phyloP scores from a whole-genome alignment of 208 protist species.

The Phytomonas francai region DNA sequence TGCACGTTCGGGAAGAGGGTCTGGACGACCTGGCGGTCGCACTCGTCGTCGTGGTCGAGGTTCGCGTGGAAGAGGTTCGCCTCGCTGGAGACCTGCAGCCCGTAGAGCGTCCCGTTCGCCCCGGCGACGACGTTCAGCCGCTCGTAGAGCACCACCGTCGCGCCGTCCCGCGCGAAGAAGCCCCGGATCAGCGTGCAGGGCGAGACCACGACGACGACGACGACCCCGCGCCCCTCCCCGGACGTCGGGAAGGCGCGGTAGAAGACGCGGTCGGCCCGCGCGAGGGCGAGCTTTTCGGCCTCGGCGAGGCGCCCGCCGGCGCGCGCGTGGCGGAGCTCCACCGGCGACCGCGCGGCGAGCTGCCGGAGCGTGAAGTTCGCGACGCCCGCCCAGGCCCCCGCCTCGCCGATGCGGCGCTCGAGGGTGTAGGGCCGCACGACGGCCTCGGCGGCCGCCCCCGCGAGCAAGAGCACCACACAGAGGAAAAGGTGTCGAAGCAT shows the following conservation, averaged over 20 bases:
- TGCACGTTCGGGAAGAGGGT: constrained; percentile 74
- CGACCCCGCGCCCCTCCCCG: neutral
- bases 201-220: constrained; percentile 42
- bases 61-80: constrained; percentile 87
- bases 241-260: constrained; percentile 48
- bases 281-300: constrained; percentile 34
- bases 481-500: neutral
- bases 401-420: constrained; percentile 49
- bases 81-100: constrained; percentile 65
- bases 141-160: constrained; percentile 67
- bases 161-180: constrained; percentile 72
- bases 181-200: constrained; percentile 80
- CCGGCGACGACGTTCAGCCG: constrained; percentile 50
- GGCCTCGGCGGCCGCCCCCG: constrained; percentile 15
- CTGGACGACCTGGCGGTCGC: constrained; percentile 68
- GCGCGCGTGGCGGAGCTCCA: constrained; percentile 8
- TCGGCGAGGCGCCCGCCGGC: constrained; percentile 28
- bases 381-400: constrained; percentile 35
- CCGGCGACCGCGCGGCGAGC: constrained; percentile 25
- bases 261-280: constrained; percentile 42
- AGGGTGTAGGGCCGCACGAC: constrained; percentile 53
- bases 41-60: constrained; percentile 77
- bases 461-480: constrained; percentile 17
- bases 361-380: constrained; percentile 52
- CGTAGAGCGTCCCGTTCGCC: constrained; percentile 34